Evolutionary conservation across 257 asterid genomes (phyloP).

Genomic region (Nicotiana benthamiana): DNA sequence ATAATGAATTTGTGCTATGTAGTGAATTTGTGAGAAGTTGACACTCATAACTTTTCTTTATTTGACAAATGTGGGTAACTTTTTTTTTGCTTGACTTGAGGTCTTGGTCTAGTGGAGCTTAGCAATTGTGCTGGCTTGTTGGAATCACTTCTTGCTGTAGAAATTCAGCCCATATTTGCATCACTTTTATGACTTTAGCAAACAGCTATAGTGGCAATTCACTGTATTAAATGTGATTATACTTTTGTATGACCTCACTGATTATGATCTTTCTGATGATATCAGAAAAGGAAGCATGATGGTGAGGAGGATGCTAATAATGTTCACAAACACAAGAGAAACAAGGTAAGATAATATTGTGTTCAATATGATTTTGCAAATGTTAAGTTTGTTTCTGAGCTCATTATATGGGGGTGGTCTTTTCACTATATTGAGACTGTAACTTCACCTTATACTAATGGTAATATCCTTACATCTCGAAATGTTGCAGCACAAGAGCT

Average conservation of each 20-base stretch:
- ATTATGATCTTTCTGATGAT: slow-evolving; percentile 8
- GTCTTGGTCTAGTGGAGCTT: neutral
- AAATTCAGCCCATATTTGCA: neutral
- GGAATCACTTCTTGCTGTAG: neutral
- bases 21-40: neutral
- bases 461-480: slow-evolving; percentile 26
- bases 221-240: neutral
- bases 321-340: slow-evolving; percentile 59
- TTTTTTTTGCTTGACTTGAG: neutral
- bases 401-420: neutral
- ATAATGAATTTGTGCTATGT: neutral
- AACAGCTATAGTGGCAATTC: neutral
- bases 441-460: slow-evolving; percentile 5
- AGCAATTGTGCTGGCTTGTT: neutral
- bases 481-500: slow-evolving; percentile 85
- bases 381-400: neutral
- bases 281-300: slow-evolving; percentile 69
- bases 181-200: neutral
- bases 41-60: neutral
- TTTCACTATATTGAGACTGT: neutral
- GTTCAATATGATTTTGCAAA: neutral
- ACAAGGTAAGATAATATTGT: slow-evolving; percentile 41
- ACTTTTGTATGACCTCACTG: neutral
- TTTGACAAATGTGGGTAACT: neutral
- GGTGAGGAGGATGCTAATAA: slow-evolving; percentile 49